Conservation (phyloP, 257 asterid genomes). For the Knoxia roxburghii region DNA sequence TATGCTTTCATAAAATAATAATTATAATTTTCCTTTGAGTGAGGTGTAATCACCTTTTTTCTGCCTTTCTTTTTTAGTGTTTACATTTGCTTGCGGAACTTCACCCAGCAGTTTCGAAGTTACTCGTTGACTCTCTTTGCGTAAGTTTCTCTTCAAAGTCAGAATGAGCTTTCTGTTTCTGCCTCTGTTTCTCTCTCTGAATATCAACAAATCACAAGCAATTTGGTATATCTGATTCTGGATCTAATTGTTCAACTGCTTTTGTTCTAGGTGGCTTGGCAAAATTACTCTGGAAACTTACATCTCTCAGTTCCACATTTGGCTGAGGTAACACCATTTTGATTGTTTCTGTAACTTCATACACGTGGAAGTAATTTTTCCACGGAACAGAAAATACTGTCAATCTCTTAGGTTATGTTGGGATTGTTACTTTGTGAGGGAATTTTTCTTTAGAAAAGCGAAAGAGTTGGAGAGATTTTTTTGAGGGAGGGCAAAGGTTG, state of each 20-base stretch:
- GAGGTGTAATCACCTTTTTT: no score
- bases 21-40: no score
- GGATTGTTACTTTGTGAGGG: no score
- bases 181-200: not conserved
- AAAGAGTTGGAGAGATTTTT: no score
- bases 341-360: not conserved
- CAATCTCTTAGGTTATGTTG: not conserved
- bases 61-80: constrained; percentile 37
- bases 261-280: constrained; percentile 82
- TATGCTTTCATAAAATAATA: no score
- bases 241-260: constrained; percentile 29
- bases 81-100: constrained; percentile 82
- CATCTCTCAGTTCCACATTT: constrained; percentile 96
- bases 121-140: constrained; percentile 84
- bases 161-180: not conserved
- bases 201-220: not conserved
- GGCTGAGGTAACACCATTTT: constrained; percentile 68
- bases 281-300: constrained; percentile 90
- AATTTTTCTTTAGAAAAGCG: no score
- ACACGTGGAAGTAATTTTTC: not conserved
- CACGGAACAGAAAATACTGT: not conserved
- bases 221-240: constrained; percentile 14
- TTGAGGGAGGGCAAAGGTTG: no score
- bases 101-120: constrained; percentile 73
- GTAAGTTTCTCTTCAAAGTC: constrained; percentile 44